Base-by-base conservation (phyloP, 805 yeast genomes). In the Cyberlindnera misumaiensis region DNA sequence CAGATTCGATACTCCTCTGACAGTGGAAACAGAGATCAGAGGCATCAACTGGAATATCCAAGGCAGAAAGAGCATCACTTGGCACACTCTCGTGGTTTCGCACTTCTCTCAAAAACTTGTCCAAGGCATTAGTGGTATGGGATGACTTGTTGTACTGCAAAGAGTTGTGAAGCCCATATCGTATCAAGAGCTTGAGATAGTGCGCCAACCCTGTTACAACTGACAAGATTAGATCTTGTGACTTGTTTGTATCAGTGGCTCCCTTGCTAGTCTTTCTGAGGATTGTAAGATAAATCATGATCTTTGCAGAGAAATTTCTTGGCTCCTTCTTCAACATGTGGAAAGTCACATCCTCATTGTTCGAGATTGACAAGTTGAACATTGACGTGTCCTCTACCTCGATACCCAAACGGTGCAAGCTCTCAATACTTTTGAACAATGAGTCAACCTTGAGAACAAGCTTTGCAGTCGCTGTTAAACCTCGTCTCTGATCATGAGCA, bases 191-290 rank as follows among this genome's bases (percentile, higher is more conserved):
- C 58, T 93, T 93, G 51, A 93, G 67, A 59, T 88, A 90, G 57
- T 93, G 97, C 0, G 98, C 97, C 49, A 90, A 66, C 0, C 94
- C 88, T 1, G 96, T 86, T 5, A 89, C 89, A 10, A 89, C 77
- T 0, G 90, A 76, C 48, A 93, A 70, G 29, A 90, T 60, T 32
- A 54, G 56, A 39, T 78, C 81, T 4, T 83, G 80, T 0, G 88
- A 75, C 30, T 73, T 63, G 8, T 53, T 49, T 12, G 56, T 48
- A 33, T 60, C 62, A 3, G 53, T 45, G 3, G 48, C 44, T 4
- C 64, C 63, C 7, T 62, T 51, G 17, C 66, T 71, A 46, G 46
- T 67, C 52, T 85, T 87, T 44, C 96, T 70, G 31, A 93, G 63
- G 26, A 87, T 70, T 1, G 95, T 88, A 56, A 93, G 70, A 62